Evolutionary conservation across 805 yeast genomes (phyloP).

Genomic region (Saturnispora hagleri): DNA sequence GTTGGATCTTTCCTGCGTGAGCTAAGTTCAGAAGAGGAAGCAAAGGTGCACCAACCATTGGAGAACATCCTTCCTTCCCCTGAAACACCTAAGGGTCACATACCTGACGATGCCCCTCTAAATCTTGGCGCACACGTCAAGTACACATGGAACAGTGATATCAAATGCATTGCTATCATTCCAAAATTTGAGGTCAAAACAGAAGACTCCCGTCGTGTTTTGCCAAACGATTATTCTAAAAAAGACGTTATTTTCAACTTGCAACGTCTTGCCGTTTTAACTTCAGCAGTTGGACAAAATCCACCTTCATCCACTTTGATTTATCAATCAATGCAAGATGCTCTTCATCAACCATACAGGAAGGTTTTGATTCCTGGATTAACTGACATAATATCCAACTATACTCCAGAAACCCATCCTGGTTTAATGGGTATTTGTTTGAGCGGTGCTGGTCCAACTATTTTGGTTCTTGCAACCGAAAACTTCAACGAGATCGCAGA

Average conservation of each 20-base stretch:
- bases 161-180: constrained; percentile 83
- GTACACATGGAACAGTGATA: constrained; percentile 71
- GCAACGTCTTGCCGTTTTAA: constrained; percentile 86
- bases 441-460: constrained; percentile 98
- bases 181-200: constrained; percentile 95
- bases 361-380: constrained; percentile 87
- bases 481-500: constrained; percentile 77
- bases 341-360: constrained; percentile 95
- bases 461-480: constrained; percentile 83
- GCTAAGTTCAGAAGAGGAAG: constrained; percentile 59
- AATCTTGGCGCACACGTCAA: constrained; percentile 84
- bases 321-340: constrained; percentile 94
- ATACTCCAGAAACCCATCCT: constrained; percentile 73
- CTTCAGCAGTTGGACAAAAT: constrained; percentile 74
- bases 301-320: constrained; percentile 78
- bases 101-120: constrained; percentile 76
- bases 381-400: constrained; percentile 63
- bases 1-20: constrained; percentile 91
- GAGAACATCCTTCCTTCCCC: constrained; percentile 63
- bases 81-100: constrained; percentile 37
- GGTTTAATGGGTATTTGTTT: constrained; percentile 91
- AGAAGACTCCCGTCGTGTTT: constrained; percentile 80
- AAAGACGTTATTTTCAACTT: constrained; percentile 84
- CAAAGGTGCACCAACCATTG: constrained; percentile 73
- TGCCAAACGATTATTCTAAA: constrained; percentile 71